Evolutionary conservation across 306 rosid genomes (phyloP).

Genomic region (Argentina anserina): DNA sequence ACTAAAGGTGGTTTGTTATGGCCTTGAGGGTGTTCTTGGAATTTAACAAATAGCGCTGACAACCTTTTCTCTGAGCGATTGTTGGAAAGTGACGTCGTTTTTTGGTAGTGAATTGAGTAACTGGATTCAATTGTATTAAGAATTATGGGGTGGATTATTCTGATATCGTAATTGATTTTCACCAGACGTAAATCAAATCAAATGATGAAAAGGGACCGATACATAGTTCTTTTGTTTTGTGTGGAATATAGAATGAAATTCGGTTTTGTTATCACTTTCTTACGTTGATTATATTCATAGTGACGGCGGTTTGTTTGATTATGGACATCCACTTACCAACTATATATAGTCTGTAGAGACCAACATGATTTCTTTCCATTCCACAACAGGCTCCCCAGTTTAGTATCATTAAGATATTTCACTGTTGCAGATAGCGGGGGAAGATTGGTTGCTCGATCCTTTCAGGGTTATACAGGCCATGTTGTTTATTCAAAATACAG

Average conservation of each 20-base stretch:
- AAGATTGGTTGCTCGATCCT: slow-evolving; percentile 97
- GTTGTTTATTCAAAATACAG: too few relatives aligned
- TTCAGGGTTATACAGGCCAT: slow-evolving; percentile 88
- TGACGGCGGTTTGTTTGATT: not conserved
- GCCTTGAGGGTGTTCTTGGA: too few relatives aligned
- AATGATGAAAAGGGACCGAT: not conserved
- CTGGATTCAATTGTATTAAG: too few relatives aligned
- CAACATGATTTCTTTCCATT: not conserved
- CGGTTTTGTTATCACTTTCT: not conserved
- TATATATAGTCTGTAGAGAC: too few relatives aligned
- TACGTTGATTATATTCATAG: not conserved
- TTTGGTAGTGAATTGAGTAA: too few relatives aligned
- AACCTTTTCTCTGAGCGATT: too few relatives aligned
- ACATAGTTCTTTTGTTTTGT: not conserved
- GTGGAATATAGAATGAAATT: not conserved
- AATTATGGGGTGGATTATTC: too few relatives aligned
- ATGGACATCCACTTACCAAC: not conserved
- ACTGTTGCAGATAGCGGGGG: slow-evolving; percentile 86
- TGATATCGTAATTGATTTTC: too few relatives aligned
- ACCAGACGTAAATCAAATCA: too few relatives aligned
- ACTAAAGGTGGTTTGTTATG: too few relatives aligned
- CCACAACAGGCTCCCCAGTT: not conserved
- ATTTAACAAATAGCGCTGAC: too few relatives aligned
- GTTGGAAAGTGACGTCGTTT: too few relatives aligned
- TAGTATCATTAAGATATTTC: not conserved